phyloP scores from a whole-genome alignment of 257 asterid species.

The Salvia miltiorrhiza region DNA sequence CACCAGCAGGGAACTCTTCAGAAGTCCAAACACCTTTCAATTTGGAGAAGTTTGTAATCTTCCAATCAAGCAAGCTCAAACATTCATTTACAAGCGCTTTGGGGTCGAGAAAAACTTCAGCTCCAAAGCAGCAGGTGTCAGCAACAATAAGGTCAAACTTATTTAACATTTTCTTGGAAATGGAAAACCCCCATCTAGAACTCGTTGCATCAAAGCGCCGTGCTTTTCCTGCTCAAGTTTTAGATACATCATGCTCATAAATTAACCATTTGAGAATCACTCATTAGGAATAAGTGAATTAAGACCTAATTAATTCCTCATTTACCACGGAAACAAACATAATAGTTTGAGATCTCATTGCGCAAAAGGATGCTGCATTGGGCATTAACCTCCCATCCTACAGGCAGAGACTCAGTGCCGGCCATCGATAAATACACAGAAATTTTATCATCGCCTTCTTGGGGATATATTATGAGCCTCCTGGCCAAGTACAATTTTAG shows the following conservation, averaged over 20 bases:
- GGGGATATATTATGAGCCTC: conserved; percentile 6
- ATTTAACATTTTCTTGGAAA: background rate
- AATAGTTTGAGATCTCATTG: conserved; percentile 16
- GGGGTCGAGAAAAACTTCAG: background rate
- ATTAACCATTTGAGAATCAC: no score
- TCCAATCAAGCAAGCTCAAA: background rate
- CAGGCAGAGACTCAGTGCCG: background rate
- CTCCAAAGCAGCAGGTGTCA: background rate
- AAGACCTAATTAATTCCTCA: background rate
- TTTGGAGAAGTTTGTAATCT: background rate
- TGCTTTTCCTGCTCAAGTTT: background rate
- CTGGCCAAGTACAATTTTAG: background rate
- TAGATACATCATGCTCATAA: background rate
- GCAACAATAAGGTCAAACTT: no score
- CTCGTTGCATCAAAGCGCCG: background rate
- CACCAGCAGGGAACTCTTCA: background rate
- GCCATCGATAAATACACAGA: conserved; percentile 4
- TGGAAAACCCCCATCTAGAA: background rate
- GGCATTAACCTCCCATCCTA: conserved; percentile 15
- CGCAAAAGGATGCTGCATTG: conserved; percentile 15
- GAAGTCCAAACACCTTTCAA: background rate
- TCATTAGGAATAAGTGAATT: background rate
- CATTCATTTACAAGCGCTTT: background rate
- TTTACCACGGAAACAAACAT: conserved; percentile 12
- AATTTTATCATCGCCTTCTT: conserved; percentile 2